Conservation (phyloP, 2,329 filamentous ascomycete species). For the Penicillium griseofulvum region DNA sequence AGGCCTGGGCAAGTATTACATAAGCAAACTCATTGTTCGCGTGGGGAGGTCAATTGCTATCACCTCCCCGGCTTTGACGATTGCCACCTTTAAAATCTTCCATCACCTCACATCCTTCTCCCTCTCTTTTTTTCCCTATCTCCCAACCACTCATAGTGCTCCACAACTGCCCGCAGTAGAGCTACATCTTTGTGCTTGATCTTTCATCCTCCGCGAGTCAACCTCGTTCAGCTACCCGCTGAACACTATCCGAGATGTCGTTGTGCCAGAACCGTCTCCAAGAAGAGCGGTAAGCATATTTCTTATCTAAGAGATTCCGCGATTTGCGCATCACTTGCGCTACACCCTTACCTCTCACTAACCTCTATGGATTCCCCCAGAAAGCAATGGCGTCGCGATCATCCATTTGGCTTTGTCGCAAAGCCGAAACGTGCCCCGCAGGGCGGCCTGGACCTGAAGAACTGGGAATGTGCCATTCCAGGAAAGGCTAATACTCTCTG, state of each 20-base stretch:
- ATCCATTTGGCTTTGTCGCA: conserved; percentile 96
- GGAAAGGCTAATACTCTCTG: conserved; percentile 96
- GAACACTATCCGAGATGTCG: conserved; percentile 59
- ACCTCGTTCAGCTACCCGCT: neutral
- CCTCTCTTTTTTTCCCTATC: neutral
- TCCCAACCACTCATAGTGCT: neutral
- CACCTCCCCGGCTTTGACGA: conserved; percentile 5
- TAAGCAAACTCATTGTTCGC: conserved; percentile 2
- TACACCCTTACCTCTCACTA: neutral
- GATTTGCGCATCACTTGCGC: neutral
- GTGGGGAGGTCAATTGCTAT: conserved; percentile 6
- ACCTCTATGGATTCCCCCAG: conserved; percentile 47
- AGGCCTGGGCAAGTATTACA: neutral
- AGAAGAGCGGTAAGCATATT: conserved; percentile 67
- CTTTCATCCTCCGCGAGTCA: neutral
- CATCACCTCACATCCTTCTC: neutral
- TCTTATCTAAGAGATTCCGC: neutral
- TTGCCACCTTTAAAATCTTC: conserved; percentile 5
- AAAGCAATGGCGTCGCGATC: conserved; percentile 95
- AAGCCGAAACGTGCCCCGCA: conserved; percentile 76
- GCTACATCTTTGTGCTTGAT: neutral
- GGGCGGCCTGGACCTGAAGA: conserved; percentile 85
- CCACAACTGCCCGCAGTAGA: neutral
- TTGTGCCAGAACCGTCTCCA: conserved; percentile 84
- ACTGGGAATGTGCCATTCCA: conserved; percentile 94